Conservation (phyloP, 2,329 filamentous ascomycete genomes). For the Aureobasidium sp. region DNA sequence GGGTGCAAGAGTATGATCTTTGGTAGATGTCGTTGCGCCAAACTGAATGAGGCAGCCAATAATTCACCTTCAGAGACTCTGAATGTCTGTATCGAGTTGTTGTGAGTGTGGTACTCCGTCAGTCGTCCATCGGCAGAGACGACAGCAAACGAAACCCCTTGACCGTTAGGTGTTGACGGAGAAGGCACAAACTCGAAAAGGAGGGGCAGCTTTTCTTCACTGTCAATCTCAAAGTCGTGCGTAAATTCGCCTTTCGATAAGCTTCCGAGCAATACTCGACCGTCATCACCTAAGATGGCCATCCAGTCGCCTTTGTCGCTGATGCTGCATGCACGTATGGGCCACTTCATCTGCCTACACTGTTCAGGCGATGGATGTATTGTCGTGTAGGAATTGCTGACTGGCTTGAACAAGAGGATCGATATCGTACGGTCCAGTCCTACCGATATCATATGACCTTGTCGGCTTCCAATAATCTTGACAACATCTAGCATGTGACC, state of each 20-base stretch:
- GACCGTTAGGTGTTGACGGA: slow-evolving; percentile 25
- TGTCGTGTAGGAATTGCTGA: slow-evolving; percentile 14
- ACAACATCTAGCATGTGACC: slow-evolving; percentile 62
- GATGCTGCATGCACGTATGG: slow-evolving; percentile 52
- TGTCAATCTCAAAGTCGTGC: slow-evolving; percentile 47
- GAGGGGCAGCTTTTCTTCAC: slow-evolving; percentile 52
- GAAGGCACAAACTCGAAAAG: slow-evolving; percentile 57
- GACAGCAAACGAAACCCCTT: slow-evolving; percentile 45
- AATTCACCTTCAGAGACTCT: slow-evolving; percentile 21
- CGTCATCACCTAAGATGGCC: slow-evolving; percentile 55
- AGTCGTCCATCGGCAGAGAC: slow-evolving; percentile 59
- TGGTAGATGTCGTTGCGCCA: slow-evolving; percentile 4
- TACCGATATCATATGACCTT: slow-evolving; percentile 61
- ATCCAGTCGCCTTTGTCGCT: slow-evolving; percentile 59
- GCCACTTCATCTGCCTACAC: slow-evolving; percentile 25
- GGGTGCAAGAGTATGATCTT: slow-evolving; percentile 1
- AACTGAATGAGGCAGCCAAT: slow-evolving; percentile 3
- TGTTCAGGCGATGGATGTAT: slow-evolving; percentile 18
- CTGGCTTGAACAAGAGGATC: slow-evolving; percentile 3
- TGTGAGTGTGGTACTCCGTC: slow-evolving; percentile 49
- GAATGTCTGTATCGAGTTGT: slow-evolving; percentile 18
- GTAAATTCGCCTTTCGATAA: slow-evolving; percentile 52
- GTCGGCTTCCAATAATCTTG: slow-evolving; percentile 54
- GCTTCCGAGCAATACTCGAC: slow-evolving; percentile 58
- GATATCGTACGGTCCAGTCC: slow-evolving; percentile 56